Evolutionary conservation across 106 monocot species (phyloP), one percentile per base, ranked within the genome.

Genomic region (Dioscorea alata): DNA sequence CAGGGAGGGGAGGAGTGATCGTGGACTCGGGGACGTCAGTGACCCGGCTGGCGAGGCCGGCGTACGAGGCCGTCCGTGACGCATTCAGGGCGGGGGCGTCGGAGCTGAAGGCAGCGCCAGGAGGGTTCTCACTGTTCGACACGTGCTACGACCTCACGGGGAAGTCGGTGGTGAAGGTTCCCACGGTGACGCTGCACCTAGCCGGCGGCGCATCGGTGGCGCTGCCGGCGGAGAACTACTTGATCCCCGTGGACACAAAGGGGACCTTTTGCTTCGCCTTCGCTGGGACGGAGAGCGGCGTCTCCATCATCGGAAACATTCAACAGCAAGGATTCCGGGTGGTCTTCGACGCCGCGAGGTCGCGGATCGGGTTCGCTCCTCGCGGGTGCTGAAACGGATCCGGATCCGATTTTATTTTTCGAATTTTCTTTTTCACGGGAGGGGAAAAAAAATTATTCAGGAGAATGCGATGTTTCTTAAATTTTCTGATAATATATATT

Each of bases 1-100:
- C 87, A 0, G 90, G 94, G 15, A 60, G 74, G 23, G 90, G 94
- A 13, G 90, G 90, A 13, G 94, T 94, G 70, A 90, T 94, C 35
- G 86, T 94, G 12, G 90, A 94, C 73, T 94, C 94, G 33, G 94
- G 94, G 31, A 90, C 94, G 14, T 87, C 90, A 32, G 87, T 94
- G n/a, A 90, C 90, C 12, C 64, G 90, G 59, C 82, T 94, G 20
- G 64, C 84, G 12, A 57, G 85, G 57, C 73, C 75, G 1, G 80
- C 77, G 13, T 93, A 93, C 76, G 68, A 25, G 25, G 84, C 94
- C 17, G 34, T 94, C 48, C 79, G 94, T 14, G 82, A 90, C 63
- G 90, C 87, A 23, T 94, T 94, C 80, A 70, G 68, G 61, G 80
- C 78, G 13, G 78, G 75, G 1, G 76, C 90, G 48, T 57, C 66